Evolutionary conservation across 805 yeast species (phyloP), one percentile per base, ranked within the genome.

Genomic region (Cyberlindnera amylophila): DNA sequence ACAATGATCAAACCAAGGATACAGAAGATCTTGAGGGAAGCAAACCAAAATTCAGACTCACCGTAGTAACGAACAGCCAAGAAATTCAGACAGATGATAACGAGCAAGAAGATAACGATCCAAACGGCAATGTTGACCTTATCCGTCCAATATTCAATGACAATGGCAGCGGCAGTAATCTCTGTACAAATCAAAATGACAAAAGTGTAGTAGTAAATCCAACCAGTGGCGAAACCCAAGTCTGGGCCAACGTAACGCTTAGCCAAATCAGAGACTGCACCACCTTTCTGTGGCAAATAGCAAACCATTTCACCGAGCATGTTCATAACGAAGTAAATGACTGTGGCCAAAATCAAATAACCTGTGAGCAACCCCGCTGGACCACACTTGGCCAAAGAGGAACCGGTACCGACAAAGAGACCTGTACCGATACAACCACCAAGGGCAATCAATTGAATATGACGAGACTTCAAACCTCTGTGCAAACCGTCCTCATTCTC

Each of bases 391-490:
- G 71, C 51, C 39, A 85, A 63, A 3, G 86, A 74, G 14, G 72
- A 61, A 46, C 87, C 86, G 1, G 88, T 74, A 55, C 88, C 88
- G 28, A 87, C 83, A 47, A 87, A 79, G 39, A 87, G 69, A 59
- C 95, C 96, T 2, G 93, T 82, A 55, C 96, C 96, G 52, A 87
- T 85, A 46, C 82, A 74, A 36, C 91, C 90, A 54, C 93, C 95
- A 45, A 86, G 71, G 36, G 95, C 90, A 65, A 86, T 85, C 78
- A 86, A 73, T 52, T 84, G 86, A 50, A 86, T 67, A 59, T 86
- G 93, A 58, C 91, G 72, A n/a, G 59, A 41, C 72, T 51, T 87
- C 67, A 37, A 79, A 41, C 59, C 60, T 37, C 54, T 51, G 15
- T 57, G 55, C 13, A 57, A 39, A 17, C 47, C 54, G 38, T 44